Base-by-base conservation (phyloP, 495 filamentous ascomycete genomes). In the Penicillium longicatenatum region DNA sequence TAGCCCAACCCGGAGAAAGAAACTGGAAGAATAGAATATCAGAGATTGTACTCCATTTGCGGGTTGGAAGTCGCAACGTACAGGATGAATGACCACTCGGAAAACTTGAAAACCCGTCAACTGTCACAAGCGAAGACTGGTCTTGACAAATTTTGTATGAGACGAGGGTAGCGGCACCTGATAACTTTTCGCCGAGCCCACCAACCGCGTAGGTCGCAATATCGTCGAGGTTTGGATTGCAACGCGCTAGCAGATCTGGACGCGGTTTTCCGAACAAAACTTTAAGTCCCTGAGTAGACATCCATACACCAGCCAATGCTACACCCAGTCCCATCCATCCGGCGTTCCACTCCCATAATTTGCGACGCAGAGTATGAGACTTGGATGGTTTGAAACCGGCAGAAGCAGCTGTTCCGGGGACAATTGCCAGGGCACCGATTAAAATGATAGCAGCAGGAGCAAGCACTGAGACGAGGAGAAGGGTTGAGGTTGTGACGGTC, bases 1-100 rank as follows among this genome's bases (percentile, higher is more conserved):
- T 90, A 90, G 3, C 76, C 74, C 54, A 90, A 63, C 1, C 86
- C 87, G 1, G 85, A 79, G 62, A 84, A 89, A 6, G 84, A 78
- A 54, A 83, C 84, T 88, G 14, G 8, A 43, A 20, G 33, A 37
- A 48, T 14, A 7, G 6, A 45, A 21, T 11, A 17, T 37, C 11
- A 10, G 45, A 8, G 57, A 20, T 24, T 19, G 19, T 16, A 19
- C 8, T 19, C 10, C 20, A 26, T 6, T 9, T 19, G 22, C 6
- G 7, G 19, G 2, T 39, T n/a, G 29, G 48, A 26, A 17, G 30
- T 19, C 1, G 14, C 41, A 35, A 77, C 83, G 60, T 72, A 86
- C 85, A 79, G 26, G 85, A 86, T n/a, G 86, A 70, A 72, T 90
- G 87, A 0, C 87, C 87, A 66, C 82, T 86, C 0, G 87, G 87